Evolutionary conservation across 2,329 filamentous ascomycete genomes (phyloP).

Genomic region (Graphilbum ipis-grandicollis): DNA sequence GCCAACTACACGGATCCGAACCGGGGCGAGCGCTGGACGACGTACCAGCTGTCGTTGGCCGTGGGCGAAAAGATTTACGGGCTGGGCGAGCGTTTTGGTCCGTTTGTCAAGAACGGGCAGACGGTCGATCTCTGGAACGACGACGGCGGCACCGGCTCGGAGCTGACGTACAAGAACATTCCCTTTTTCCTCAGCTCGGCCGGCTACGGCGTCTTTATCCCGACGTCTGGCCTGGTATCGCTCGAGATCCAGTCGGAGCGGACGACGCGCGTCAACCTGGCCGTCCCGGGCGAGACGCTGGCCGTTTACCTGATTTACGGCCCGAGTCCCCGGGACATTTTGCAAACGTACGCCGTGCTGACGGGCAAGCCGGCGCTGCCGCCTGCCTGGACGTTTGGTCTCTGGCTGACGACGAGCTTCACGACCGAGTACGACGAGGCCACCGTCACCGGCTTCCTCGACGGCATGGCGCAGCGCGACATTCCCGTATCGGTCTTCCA

Average conservation of each 20-base stretch:
- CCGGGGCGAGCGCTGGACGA: no score
- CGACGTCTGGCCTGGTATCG: slow-evolving; percentile 51
- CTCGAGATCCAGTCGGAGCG: slow-evolving; percentile 60
- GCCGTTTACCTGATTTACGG: slow-evolving; percentile 64
- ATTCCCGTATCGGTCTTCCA: slow-evolving; percentile 60
- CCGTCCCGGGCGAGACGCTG: slow-evolving; percentile 48
- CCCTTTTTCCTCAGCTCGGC: slow-evolving; percentile 52
- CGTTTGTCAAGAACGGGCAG: slow-evolving; percentile 62
- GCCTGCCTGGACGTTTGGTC: slow-evolving; percentile 57
- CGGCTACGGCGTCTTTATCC: slow-evolving; percentile 65
- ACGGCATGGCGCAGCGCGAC: slow-evolving; percentile 47
- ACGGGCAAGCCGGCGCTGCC: slow-evolving; percentile 48
- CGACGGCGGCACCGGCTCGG: slow-evolving; percentile 48
- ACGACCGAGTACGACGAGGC: slow-evolving; percentile 56
- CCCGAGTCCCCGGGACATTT: slow-evolving; percentile 51
- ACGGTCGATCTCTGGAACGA: slow-evolving; percentile 46
- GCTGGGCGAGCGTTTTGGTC: slow-evolving; percentile 59
- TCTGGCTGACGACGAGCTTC: slow-evolving; percentile 64
- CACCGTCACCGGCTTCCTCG: slow-evolving; percentile 50
- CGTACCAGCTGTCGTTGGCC: slow-evolving; percentile 35
- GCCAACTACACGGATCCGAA: no score
- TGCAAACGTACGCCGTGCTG: slow-evolving; percentile 47
- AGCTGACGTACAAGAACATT: slow-evolving; percentile 58
- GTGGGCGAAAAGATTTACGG: slow-evolving; percentile 55
- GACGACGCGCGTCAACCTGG: slow-evolving; percentile 52